A percentile compares a stretch with the other conserved stretches of the same genome.
phyloP scores from a whole-genome alignment of 768 basidiomycete species.

The Rhizopogon rudus region DNA sequence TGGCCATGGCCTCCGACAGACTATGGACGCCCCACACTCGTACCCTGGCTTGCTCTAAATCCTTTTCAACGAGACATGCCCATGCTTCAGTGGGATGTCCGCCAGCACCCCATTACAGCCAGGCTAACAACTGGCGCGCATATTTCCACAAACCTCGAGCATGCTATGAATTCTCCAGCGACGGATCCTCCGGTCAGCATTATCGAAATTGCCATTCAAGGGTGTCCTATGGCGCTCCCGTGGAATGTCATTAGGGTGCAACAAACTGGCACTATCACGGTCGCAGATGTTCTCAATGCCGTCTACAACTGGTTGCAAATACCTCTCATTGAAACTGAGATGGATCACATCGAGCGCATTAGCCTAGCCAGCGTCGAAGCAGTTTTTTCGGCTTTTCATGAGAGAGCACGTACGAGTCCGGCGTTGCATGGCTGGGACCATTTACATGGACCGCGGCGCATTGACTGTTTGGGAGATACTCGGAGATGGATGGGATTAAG shows the following conservation, averaged over 20 bases:
- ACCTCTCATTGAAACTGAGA: conserved; percentile 31
- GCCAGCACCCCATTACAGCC: conserved; percentile 26
- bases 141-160: conserved; percentile 17
- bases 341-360: conserved; percentile 14
- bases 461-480: conserved; percentile 44
- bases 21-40: conserved; percentile 19
- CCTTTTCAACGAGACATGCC: conserved; percentile 24
- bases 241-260: conserved; percentile 26
- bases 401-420: conserved; percentile 34
- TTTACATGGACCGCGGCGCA: conserved; percentile 37
- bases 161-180: conserved; percentile 17
- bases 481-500: neutral
- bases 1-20: conserved; percentile 11
- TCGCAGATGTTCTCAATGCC: conserved; percentile 44
- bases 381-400: conserved; percentile 22
- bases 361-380: conserved; percentile 14
- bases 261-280: conserved; percentile 35
- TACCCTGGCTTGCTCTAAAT: conserved; percentile 26
- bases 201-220: conserved; percentile 21
- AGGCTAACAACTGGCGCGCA: conserved; percentile 26
- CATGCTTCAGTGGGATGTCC: conserved; percentile 31
- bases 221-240: conserved; percentile 18
- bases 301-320: conserved; percentile 45
- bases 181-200: conserved; percentile 16
- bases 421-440: conserved; percentile 37